phyloP scores from a whole-genome alignment of 768 basidiomycete species.

The Lactifluus volemus region DNA sequence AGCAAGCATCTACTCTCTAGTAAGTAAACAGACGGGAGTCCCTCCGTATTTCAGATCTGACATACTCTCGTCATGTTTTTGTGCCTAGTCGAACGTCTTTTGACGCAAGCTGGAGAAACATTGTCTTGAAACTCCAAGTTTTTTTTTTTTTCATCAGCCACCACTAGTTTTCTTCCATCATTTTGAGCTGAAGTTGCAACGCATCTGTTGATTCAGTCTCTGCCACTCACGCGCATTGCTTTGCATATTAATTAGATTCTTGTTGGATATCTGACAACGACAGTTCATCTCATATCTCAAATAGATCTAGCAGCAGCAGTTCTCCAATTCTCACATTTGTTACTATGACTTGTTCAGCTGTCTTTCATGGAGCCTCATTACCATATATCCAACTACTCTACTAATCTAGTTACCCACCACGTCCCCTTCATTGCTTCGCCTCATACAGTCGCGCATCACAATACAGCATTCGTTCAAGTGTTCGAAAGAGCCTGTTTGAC shows the following conservation, averaged over 20 bases:
- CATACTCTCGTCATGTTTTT: neutral
- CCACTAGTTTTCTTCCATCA: conserved; percentile 3
- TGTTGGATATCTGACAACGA: conserved; percentile 13
- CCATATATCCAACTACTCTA: conserved; percentile 13
- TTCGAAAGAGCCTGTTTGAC: neutral
- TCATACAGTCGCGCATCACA: conserved; percentile 14
- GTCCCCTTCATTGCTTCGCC: conserved; percentile 3
- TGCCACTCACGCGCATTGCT: conserved; percentile 9
- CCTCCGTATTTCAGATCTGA: neutral
- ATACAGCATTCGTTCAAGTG: conserved; percentile 11
- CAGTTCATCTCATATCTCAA: conserved; percentile 1
- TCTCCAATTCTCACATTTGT: conserved; percentile 2
- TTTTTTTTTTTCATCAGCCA: neutral
- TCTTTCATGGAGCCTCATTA: conserved; percentile 8
- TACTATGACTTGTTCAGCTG: neutral
- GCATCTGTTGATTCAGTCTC: conserved; percentile 11
- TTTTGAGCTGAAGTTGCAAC: conserved; percentile 4
- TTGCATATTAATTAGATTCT: conserved; percentile 15
- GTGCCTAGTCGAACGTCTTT: conserved; percentile 54
- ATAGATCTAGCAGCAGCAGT: conserved; percentile 1
- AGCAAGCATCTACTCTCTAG: conserved; percentile 78
- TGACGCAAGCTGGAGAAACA: conserved; percentile 24
- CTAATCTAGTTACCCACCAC: conserved; percentile 10
- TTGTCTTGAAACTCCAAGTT: conserved; percentile 1
- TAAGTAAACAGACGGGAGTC: conserved; percentile 31